phyloP scores from a whole-genome alignment of 2,329 filamentous ascomycete genomes.

The Talaromyces sp. region DNA sequence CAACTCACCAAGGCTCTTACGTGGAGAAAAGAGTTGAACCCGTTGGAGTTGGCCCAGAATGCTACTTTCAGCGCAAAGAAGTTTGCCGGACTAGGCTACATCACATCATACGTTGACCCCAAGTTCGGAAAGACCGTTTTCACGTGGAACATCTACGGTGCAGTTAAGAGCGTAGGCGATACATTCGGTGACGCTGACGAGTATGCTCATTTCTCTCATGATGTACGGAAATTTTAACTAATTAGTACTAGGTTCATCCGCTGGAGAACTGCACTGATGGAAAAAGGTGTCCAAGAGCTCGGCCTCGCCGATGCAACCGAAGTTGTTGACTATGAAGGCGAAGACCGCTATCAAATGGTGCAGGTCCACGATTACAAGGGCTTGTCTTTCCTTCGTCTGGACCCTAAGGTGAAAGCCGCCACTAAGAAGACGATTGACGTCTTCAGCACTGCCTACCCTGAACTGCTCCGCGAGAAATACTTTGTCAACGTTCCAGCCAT shows the following conservation, averaged over 20 bases:
- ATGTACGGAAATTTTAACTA: neutral
- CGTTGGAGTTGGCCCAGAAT: conserved; percentile 59
- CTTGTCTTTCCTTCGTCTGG: conserved; percentile 79
- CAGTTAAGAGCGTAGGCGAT: conserved; percentile 70
- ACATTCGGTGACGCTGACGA: conserved; percentile 79
- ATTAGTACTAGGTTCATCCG: conserved; percentile 65
- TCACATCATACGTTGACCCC: conserved; percentile 62
- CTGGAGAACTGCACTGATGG: conserved; percentile 90
- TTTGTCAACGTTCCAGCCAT: conserved; percentile 89
- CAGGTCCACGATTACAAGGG: conserved; percentile 92
- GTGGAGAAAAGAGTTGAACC: conserved; percentile 76
- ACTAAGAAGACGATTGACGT: conserved; percentile 75
- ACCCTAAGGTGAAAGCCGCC: conserved; percentile 68
- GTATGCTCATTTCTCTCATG: conserved; percentile 52
- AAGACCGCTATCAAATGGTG: conserved; percentile 82
- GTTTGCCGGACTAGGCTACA: conserved; percentile 74
- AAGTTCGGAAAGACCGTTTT: conserved; percentile 56
- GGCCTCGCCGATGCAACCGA: conserved; percentile 65
- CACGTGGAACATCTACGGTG: conserved; percentile 91
- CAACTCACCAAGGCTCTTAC: conserved; percentile 74
- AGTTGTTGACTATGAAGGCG: conserved; percentile 55
- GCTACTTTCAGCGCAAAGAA: conserved; percentile 60
- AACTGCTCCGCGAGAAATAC: conserved; percentile 85
- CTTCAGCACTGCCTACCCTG: conserved; percentile 79
- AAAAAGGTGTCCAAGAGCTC: conserved; percentile 71